Base-by-base conservation (phyloP, 768 basidiomycete genomes). In the Hypholoma fasciculare region DNA sequence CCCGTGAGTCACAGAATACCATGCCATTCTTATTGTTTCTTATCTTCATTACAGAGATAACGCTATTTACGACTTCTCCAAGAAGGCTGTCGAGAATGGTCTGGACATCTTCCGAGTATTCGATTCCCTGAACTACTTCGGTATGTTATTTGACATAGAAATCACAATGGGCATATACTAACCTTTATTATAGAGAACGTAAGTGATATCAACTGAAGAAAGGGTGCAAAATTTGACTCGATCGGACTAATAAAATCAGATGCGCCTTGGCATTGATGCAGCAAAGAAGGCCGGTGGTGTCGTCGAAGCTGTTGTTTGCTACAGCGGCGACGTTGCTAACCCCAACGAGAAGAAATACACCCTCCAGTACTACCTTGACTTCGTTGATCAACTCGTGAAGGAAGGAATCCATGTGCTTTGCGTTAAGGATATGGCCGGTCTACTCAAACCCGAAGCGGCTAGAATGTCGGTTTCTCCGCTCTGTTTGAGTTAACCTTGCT, bases 231-330 rank as follows among this genome's bases (percentile, higher is more conserved):
- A 14, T 44, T 44, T 57, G 44, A 53, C 55, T 11, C 38, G 30
- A 6, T 9, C 58, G 36, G 61, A 19, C 11, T 52, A 27, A 34
- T 47, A 36, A 38, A 23, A 13, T 46, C 63, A 98, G 91, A 92
- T 99, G 92, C 89, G 83, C 74, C 87, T 99, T 65, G 97, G 97
- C 71, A 98, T 99, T 66, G 97, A 99, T 70, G 97, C 97, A 40
- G 97, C 97, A 58, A 99, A 98, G 87, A 97, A 97, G 74, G 97
- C 97, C 34, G 97, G 97, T 57, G 97, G 97, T 81, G 97, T 99
- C 50, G 89, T 90, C 59, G 97, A 99, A 74, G 97, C 93, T 43
- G 94, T 93, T 58, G 92, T 96, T 64, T 99, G 97, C 79, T 99
- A 99, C 82, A 96, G 92, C 63, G 97, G 97, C 60, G 97, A 99